Base-by-base conservation (phyloP, 345 rosid species). In the Erodium maritimum region DNA sequence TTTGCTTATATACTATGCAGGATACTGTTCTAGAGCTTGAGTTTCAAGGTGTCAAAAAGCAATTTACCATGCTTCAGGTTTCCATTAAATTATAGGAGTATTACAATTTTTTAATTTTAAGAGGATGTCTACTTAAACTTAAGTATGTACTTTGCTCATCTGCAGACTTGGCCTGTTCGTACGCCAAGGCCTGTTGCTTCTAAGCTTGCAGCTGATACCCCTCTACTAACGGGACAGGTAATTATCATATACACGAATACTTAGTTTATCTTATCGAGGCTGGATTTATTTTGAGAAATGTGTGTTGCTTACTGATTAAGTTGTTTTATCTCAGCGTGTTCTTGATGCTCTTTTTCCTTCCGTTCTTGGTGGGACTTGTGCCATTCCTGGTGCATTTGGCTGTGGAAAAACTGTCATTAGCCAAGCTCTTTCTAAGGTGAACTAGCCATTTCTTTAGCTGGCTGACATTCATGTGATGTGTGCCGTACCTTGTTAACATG, bases 371-470 rank as follows among this genome's bases (percentile, higher is more conserved):
- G 99, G 99, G 66, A 94, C 99, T 65, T 94, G 99, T 82, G 99
- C 99, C 59, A 94, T 94, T 55, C 99, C 99, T 61, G 99, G 99
- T 66, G 99, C 99, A 23, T 94, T 94, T 82, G 99, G 99, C 12
- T 90, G 99, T 86, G 99, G 99, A 22, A 94, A 94, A 86, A 94
- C 99, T 60, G 99, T 94, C 72, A 94, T 94, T 62, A 94, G 99
- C 77, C 99, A 94, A 77, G 99, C 99, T 72, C 97, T 94, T 75
- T 94, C 99, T 21, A 94, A 94, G 97, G 99, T 94, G 70, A 66
- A 33, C n/a, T 58, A 42, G 55, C 14, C 48, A 42, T 42, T 42
- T 42, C 24, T 58, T 20, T 51, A 34, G 17, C 21, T 9, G 33
- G 46, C 19, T 22, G 52, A 37, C 22, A 33, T 50, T 24, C 37